Conservation (phyloP, 176 grass and related monocot species). For the Rhynchospora breviuscula region DNA sequence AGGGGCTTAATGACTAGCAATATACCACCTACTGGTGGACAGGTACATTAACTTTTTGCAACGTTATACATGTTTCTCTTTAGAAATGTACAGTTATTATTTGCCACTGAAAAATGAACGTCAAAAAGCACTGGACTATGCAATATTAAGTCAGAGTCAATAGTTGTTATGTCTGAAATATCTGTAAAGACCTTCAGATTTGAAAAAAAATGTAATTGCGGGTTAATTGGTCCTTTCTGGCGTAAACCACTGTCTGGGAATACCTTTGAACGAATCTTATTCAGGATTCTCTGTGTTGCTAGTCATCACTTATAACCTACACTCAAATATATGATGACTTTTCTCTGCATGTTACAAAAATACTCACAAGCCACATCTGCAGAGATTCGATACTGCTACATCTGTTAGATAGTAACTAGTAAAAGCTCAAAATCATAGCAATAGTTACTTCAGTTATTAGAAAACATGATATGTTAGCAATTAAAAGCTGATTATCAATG, state of each 20-base stretch:
- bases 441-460: background rate
- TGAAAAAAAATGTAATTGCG: background rate
- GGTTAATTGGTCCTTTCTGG: background rate
- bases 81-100: constrained; percentile 1
- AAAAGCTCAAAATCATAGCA: background rate
- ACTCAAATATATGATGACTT: background rate
- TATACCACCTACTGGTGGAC: constrained; percentile 47
- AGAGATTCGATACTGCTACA: background rate
- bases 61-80: background rate
- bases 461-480: background rate
- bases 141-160: background rate
- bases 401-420: background rate
- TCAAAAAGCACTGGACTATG: background rate
- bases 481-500: background rate
- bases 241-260: background rate
- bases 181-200: background rate
- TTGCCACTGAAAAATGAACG: background rate
- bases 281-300: background rate
- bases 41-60: constrained; percentile 28
- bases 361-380: background rate
- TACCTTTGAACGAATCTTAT: background rate
- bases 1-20: constrained; percentile 55
- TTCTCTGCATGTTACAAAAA: background rate
- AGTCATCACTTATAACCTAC: background rate
- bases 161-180: background rate